Percentiles rank a stretch among this genome's conserved stretches.
These are phyloP conservation scores for Moesziomyces sp. DNA, from an alignment of 1,284 basidiomycete species.

Conservation along the genomic window DNA sequence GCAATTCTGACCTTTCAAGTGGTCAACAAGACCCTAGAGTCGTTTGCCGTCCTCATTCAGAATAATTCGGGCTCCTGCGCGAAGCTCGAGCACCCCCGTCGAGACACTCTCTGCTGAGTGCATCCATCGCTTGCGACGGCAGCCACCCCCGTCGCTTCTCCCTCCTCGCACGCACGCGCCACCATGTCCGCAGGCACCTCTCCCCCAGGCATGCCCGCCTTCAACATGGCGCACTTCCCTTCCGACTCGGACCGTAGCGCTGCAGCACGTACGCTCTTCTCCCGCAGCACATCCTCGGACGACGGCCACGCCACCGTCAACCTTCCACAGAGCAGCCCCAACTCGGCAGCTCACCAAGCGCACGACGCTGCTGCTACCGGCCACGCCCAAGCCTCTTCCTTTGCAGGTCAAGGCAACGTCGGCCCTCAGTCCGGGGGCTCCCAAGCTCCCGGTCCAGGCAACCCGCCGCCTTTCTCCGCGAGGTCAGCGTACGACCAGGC, in stretches of 20 bases:
- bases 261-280: conserved; percentile 11
- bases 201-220: conserved; percentile 24
- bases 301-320: conserved; percentile 41
- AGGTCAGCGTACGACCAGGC: conserved; percentile 28
- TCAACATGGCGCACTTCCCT: conserved; percentile 22
- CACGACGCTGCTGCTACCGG: conserved; percentile 2
- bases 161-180: not conserved
- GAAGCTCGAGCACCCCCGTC: too few relatives aligned
- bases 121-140: conserved; percentile 5
- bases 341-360: conserved; percentile 1
- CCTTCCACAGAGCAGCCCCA: conserved; percentile 15
- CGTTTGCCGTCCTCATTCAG: too few relatives aligned
- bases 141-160: conserved; percentile 14
- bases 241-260: conserved; percentile 22
- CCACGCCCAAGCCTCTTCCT: not conserved
- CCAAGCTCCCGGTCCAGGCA: too few relatives aligned
- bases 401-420: too few relatives aligned
- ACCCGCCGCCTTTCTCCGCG: not conserved
- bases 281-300: conserved; percentile 20
- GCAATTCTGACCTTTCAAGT: too few relatives aligned
- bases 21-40: too few relatives aligned
- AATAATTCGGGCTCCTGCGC: too few relatives aligned
- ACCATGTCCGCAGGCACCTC: conserved; percentile 26
- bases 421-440: too few relatives aligned
- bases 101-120: too few relatives aligned